A percentile compares a stretch with the other conserved stretches of the same genome.
Evolutionary conservation across 2,329 filamentous ascomycete species (phyloP).

Genomic region (Fusarium pseudonygamai): DNA sequence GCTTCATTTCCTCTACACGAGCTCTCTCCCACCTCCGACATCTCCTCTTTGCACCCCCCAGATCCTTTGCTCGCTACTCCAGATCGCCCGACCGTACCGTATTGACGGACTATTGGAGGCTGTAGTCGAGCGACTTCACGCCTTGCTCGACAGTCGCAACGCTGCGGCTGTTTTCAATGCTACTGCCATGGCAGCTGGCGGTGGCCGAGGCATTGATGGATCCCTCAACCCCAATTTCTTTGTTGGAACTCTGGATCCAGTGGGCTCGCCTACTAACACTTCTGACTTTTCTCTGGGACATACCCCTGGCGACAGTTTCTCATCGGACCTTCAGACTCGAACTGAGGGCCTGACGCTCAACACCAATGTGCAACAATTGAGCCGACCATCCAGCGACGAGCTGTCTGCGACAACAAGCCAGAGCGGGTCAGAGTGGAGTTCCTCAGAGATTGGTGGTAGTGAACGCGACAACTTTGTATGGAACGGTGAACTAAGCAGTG

Average conservation of each 20-base stretch:
- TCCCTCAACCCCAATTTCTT: slow-evolving; percentile 71
- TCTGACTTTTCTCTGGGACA: slow-evolving; percentile 48
- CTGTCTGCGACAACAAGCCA: slow-evolving; percentile 61
- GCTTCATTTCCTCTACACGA: slow-evolving; percentile 93
- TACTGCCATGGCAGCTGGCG: slow-evolving; percentile 95
- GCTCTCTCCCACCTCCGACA: slow-evolving; percentile 78
- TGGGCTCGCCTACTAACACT: slow-evolving; percentile 48
- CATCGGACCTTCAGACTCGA: slow-evolving; percentile 47
- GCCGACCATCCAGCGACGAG: slow-evolving; percentile 57
- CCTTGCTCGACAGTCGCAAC: slow-evolving; percentile 89
- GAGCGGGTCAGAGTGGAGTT: slow-evolving; percentile 66
- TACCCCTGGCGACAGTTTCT: slow-evolving; percentile 43
- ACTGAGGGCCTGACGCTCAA: slow-evolving; percentile 59
- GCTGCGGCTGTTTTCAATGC: slow-evolving; percentile 98
- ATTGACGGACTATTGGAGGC: slow-evolving; percentile 93
- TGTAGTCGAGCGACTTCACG: slow-evolving; percentile 89
- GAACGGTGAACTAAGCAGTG: slow-evolving; percentile 83
- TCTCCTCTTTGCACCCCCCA: slow-evolving; percentile 90
- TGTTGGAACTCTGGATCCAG: slow-evolving; percentile 58
- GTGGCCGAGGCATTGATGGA: slow-evolving; percentile 82
- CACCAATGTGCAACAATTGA: slow-evolving; percentile 51
- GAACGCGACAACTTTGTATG: slow-evolving; percentile 69
- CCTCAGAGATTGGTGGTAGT: slow-evolving; percentile 61
- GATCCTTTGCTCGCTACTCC: slow-evolving; percentile 92
- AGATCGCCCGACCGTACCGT: slow-evolving; percentile 92